Conservation (phyloP, 2,329 filamentous ascomycete genomes). For the Alternaria arbusti region DNA sequence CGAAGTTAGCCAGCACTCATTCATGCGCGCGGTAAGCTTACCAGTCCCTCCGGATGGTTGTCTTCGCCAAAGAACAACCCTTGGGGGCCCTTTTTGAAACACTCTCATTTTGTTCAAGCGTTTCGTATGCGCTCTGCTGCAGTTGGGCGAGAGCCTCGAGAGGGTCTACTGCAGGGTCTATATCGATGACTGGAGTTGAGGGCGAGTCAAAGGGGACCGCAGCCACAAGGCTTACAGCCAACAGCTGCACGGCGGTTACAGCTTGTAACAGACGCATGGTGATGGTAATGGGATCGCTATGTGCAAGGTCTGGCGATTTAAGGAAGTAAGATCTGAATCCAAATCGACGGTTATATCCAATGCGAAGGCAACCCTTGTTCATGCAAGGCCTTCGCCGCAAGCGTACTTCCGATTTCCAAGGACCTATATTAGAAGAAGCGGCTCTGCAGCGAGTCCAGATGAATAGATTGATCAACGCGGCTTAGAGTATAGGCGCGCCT, state of each 20-base stretch:
- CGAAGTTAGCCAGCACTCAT: not conserved
- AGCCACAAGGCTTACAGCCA: not conserved
- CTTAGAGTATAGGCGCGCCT: not conserved
- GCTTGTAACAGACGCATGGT: not conserved
- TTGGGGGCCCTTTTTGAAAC: not conserved
- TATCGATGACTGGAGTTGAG: not conserved
- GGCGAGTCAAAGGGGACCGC: not conserved
- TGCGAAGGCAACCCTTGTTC: not conserved
- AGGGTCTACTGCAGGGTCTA: not conserved
- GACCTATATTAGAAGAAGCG: not conserved
- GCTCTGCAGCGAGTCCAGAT: not conserved
- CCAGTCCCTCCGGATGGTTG: conserved; percentile 1
- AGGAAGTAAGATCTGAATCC: not conserved
- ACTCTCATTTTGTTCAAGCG: not conserved
- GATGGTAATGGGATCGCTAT: not conserved
- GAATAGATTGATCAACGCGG: not conserved
- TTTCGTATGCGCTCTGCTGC: not conserved
- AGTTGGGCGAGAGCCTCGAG: conserved; percentile 5
- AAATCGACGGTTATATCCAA: not conserved
- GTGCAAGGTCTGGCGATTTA: not conserved
- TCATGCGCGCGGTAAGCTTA: not conserved
- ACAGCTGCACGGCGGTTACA: not conserved
- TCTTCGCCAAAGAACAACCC: conserved; percentile 1
- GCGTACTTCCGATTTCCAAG: not conserved
- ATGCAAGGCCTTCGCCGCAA: not conserved